Evolutionary conservation across 495 filamentous ascomycete genomes (phyloP), one percentile per base, ranked within the genome.

Genomic region (Penicillium fimorum): DNA sequence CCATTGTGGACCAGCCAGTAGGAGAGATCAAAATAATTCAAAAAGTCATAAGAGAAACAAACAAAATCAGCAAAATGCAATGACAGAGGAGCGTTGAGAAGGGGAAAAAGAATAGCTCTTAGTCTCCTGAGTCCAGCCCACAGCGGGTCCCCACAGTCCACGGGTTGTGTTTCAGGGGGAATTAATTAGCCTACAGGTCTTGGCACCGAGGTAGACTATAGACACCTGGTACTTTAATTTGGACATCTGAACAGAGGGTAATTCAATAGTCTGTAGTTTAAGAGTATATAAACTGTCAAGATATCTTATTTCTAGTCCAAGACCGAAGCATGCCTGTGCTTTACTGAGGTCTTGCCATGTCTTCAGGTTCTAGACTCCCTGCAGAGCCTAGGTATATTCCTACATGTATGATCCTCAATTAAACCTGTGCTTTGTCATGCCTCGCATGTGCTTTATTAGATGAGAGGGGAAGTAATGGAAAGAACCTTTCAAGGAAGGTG

Each of bases 1-100:
- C 72, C 72, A 75, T 75, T 56, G 61, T 66, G 69, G 66, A 50
- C 66, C 65, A 70, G 64, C 61, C 60, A 65, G 50, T 60, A 63
- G 56, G 45, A 62, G 53, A 59, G 41, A 38, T 44, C 18, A 51
- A 50, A 54, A 64, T 38, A 63, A 55, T 53, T 38, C 56, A 62
- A 48, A 37, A 47, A 22, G 30, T 53, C 60, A 63, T 61, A 53
- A 40, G 11, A 48, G 25, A 41, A 12, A 29, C 17, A 40, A 17
- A 57, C 46, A 46, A 41, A 20, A 41, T 53, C 41, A 53, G 9
- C 7, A 38, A 17, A 22, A 41, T 47, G n/a, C 40, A 53, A 55
- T 40, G 15, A 24, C 24, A 42, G 4, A 24, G 25, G 25, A 47
- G 40, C 22, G 43, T 51, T 38, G 49, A 33, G 25, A 48, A 51